Base-by-base conservation (phyloP, 1,139 yeast species). In the Geotrichum histeridarum region DNA sequence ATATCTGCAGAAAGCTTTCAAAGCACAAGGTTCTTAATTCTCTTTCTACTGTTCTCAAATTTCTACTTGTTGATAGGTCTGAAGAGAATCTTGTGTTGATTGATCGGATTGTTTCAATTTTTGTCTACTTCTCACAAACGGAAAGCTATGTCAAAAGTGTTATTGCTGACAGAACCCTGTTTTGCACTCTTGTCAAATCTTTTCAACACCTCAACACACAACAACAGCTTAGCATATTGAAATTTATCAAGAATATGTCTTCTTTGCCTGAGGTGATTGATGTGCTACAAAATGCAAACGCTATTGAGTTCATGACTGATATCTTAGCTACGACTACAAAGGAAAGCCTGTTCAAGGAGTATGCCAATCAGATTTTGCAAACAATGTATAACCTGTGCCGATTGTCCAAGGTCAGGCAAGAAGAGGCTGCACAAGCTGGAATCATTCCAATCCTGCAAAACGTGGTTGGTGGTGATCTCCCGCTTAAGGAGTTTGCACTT, bases 401-500 rank as follows among this genome's bases (percentile, higher is more conserved):
- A 51, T 72, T 84, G 60, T 81, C 81, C 60, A 77, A 77, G 54
- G 61, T 68, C 0, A 70, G 79, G 31, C 88, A 82, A 61, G 69
- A 71, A 1, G 84, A 80, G 56, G 70, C 84, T 12, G 81, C 82
- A 2, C 68, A 69, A 36, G 66, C 78, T 48, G 88, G 86, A 1
- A 76, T 78, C 1, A 70, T 84, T 1, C 82, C 85, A 0, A 66
- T 73, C 9, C 71, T 84, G 53, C 76, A 76, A 59, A 71, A 72
- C 8, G 70, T 82, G 27, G 72, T 81, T 3, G 66, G 68, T 38
- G 72, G 73, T 15, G 77, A 79, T 54, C 65, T 80, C 6, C 81
- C 83, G 8, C 76, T 82, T 57, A 73, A 82, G 31, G 87, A 84
- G 62, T 82, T 81, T 60, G 77, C 83, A 0, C 69, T 83, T 31